A percentile compares a stretch with the other conserved stretches of the same genome.
phyloP scores from a whole-genome alignment of 2,329 filamentous ascomycete species.

The Hyphodiscus sp. region DNA sequence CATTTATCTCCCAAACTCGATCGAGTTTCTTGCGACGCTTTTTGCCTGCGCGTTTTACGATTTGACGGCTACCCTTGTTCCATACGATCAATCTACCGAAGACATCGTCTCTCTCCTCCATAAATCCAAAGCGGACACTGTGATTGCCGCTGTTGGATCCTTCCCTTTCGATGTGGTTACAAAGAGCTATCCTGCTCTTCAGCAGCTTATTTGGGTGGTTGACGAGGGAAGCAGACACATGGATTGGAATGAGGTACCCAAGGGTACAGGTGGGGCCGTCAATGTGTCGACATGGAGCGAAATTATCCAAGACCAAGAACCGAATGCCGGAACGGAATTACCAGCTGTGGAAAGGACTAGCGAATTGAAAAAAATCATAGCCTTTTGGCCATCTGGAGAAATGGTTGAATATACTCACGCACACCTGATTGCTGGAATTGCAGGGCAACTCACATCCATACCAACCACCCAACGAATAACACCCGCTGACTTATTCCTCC shows the following conservation, averaged over 20 bases:
- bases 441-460: slow-evolving; percentile 68
- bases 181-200: slow-evolving; percentile 62
- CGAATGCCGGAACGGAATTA: slow-evolving; percentile 53
- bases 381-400: slow-evolving; percentile 63
- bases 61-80: slow-evolving; percentile 75
- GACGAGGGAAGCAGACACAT: slow-evolving; percentile 86
- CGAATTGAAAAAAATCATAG: slow-evolving; percentile 48
- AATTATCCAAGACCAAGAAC: slow-evolving; percentile 64
- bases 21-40: slow-evolving; percentile 75
- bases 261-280: slow-evolving; percentile 65
- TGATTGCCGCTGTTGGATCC: slow-evolving; percentile 81
- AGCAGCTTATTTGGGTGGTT: slow-evolving; percentile 84
- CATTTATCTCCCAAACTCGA: slow-evolving; percentile 86
- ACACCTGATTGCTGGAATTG: slow-evolving; percentile 84
- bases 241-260: slow-evolving; percentile 88
- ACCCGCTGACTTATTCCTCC: slow-evolving; percentile 73
- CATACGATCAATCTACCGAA: slow-evolving; percentile 68
- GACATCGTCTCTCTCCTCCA: slow-evolving; percentile 66
- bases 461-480: slow-evolving; percentile 68
- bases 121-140: slow-evolving; percentile 67
- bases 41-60: slow-evolving; percentile 85
- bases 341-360: slow-evolving; percentile 53
- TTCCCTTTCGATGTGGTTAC: slow-evolving; percentile 72
- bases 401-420: slow-evolving; percentile 75
- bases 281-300: slow-evolving; percentile 93